Conservation (phyloP, 2,329 filamentous ascomycete genomes). For the Diaporthe sp. region DNA sequence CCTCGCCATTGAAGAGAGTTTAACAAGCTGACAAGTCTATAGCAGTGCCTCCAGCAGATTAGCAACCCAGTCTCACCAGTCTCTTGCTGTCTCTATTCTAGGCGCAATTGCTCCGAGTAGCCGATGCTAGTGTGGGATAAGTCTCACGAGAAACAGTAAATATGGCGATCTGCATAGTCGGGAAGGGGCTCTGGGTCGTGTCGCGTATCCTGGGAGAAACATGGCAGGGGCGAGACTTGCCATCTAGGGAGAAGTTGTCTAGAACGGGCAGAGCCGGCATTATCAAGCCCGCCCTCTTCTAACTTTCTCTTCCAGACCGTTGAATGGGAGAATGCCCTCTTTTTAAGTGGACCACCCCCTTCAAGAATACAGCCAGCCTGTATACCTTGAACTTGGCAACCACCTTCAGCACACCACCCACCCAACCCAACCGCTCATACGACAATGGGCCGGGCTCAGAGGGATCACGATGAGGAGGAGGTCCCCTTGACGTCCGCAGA, state of each 20-base stretch:
- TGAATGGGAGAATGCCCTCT: background rate
- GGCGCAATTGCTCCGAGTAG: background rate
- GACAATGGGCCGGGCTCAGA: background rate
- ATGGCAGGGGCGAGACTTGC: background rate
- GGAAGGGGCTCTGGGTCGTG: background rate
- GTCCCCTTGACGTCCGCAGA: background rate
- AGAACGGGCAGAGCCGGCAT: background rate
- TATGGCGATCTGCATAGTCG: background rate
- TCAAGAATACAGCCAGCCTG: background rate
- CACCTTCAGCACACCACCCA: background rate
- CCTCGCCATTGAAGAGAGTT: background rate
- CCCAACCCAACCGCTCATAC: constrained; percentile 1
- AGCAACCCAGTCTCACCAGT: background rate
- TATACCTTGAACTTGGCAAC: background rate
- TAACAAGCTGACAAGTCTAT: background rate
- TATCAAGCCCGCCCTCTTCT: background rate
- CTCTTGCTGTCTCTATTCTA: background rate
- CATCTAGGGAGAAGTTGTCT: background rate
- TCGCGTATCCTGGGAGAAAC: background rate
- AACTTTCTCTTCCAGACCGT: background rate
- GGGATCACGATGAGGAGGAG: background rate
- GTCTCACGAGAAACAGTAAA: constrained; percentile 7
- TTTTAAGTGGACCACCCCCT: background rate
- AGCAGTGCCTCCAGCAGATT: background rate
- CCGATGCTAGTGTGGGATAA: background rate